These are phyloP conservation scores for Calamus simplicifolius DNA, from an alignment of 176 grass and related monocot species.

Conservation along the genomic window DNA sequence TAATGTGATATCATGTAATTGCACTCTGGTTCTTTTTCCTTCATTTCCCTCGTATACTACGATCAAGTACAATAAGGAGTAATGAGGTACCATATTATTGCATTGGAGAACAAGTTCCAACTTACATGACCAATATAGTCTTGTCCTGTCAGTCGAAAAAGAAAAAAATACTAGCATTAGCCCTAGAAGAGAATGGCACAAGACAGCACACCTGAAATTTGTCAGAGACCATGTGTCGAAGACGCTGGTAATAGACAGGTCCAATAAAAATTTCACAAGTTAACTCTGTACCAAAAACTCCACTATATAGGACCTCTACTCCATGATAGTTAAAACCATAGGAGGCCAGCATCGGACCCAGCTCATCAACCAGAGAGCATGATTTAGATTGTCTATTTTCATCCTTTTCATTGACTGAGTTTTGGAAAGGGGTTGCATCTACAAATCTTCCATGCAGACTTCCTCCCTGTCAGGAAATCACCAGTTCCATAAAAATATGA, in stretches of 20 bases:
- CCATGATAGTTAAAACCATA: constrained; percentile 89
- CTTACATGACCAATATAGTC: no score
- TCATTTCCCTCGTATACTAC: no score
- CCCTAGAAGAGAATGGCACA: background rate
- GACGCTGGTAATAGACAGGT: constrained; percentile 96
- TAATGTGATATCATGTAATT: no score
- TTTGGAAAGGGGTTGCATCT: constrained; percentile 82
- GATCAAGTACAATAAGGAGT: no score
- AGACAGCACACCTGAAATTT: constrained; percentile 72
- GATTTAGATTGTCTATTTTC: constrained; percentile 23
- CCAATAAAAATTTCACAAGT: constrained; percentile 84
- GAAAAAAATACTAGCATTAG: background rate
- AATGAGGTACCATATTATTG: no score
- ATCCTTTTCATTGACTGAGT: constrained; percentile 35
- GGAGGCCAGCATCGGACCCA: constrained; percentile 66
- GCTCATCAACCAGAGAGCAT: constrained; percentile 52
- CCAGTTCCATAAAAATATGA: background rate
- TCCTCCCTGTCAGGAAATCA: constrained; percentile 42
- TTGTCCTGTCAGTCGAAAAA: background rate
- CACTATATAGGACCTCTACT: constrained; percentile 73
- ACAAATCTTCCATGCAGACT: constrained; percentile 79
- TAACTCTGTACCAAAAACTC: constrained; percentile 74
- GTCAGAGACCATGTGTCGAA: constrained; percentile 97
- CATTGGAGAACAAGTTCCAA: no score
- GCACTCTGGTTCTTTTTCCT: no score